These are phyloP conservation scores for Ploettnerulaceae sp. DNA, from an alignment of 2,329 filamentous ascomycete species.

Conservation along the genomic window DNA sequence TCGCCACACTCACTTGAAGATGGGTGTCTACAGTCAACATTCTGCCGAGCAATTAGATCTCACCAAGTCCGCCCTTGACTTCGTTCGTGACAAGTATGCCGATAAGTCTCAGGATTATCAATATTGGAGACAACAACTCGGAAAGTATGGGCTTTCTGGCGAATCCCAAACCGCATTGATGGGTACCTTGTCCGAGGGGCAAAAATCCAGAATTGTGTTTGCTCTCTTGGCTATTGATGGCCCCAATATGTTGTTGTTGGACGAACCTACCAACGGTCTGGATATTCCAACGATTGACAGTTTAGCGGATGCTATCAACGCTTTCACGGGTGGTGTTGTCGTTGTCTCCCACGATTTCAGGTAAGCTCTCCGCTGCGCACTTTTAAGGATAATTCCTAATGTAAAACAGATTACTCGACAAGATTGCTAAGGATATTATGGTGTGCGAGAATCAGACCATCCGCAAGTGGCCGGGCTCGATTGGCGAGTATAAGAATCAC, in stretches of 20 bases:
- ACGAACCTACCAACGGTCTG: slow-evolving; percentile 98
- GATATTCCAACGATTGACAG: slow-evolving; percentile 99
- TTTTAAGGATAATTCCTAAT: slow-evolving; percentile 32
- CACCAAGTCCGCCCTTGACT: slow-evolving; percentile 95
- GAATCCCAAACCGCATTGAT: slow-evolving; percentile 95
- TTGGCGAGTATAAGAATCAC: slow-evolving; percentile 96
- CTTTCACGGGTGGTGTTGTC: slow-evolving; percentile 70
- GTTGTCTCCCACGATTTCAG: slow-evolving; percentile 85
- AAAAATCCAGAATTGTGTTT: slow-evolving; percentile 98
- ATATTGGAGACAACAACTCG: slow-evolving; percentile 98
- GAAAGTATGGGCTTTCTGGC: slow-evolving; percentile 87
- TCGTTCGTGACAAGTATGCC: slow-evolving; percentile 91
- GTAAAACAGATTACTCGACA: slow-evolving; percentile 22
- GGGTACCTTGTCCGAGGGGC: slow-evolving; percentile 94
- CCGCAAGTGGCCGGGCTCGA: slow-evolving; percentile 79
- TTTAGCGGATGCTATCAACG: slow-evolving; percentile 95
- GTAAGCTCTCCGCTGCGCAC: slow-evolving; percentile 47
- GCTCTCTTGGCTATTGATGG: slow-evolving; percentile 90
- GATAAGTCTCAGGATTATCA: slow-evolving; percentile 94
- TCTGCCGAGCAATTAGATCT: slow-evolving; percentile 97
- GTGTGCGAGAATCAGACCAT: slow-evolving; percentile 98
- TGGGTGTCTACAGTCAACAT: slow-evolving; percentile 97
- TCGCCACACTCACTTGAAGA: slow-evolving; percentile 96
- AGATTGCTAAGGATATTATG: slow-evolving; percentile 97
- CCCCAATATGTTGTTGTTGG: slow-evolving; percentile 95